Evolutionary conservation across 345 rosid genomes (phyloP), one percentile per base, ranked within the genome.

Genomic region (Citrus glauca): DNA sequence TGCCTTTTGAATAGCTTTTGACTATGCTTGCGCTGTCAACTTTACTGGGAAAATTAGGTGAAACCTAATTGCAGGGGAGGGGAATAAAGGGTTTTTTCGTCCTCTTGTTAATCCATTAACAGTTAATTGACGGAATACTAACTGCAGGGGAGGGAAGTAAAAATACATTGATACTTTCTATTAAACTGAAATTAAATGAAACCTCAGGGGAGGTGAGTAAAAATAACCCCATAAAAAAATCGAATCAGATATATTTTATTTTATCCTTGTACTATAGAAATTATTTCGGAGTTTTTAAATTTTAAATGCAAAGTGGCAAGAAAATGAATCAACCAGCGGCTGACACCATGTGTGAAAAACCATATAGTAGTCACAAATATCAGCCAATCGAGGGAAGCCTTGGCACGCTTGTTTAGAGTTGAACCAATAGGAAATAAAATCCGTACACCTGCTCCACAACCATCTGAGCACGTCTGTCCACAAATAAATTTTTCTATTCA

Each of bases 361-460:
- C 4, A 1, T 13, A 74, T 45, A 71, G n/a, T 24, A 69, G 75
- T 70, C 55, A 40, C 19, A 65, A 45, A 3, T 45, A 78, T 69
- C 71, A 77, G 69, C 82, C 82, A 72, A 76, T 71, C 79, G 76
- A 75, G 78, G 73, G 68, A 10, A 40, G 74, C 25, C 33, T 71
- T 69, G 20, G 83, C 86, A 78, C 80, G 80, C 84, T 72, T 69
- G 59, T 37, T 16, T 57, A 71, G 53, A 28, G 17, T 27, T 28
- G 6, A 62, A 25, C 78, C 82, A 78, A 84, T 79, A 62, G 30
- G 3, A 40, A 45, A 45, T 45, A 62, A 32, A 33, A 25, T 63
- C 76, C 76, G 40, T 66, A 55, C 80, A 32, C 38, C 6, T 19
- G 13, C 6, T 19, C 50, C 19, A 14, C 55, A 28, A 66, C 19